Conservation (phyloP, 2,329 filamentous ascomycete genomes). For the Ophiocordyceps camponoti-rufipedis region DNA sequence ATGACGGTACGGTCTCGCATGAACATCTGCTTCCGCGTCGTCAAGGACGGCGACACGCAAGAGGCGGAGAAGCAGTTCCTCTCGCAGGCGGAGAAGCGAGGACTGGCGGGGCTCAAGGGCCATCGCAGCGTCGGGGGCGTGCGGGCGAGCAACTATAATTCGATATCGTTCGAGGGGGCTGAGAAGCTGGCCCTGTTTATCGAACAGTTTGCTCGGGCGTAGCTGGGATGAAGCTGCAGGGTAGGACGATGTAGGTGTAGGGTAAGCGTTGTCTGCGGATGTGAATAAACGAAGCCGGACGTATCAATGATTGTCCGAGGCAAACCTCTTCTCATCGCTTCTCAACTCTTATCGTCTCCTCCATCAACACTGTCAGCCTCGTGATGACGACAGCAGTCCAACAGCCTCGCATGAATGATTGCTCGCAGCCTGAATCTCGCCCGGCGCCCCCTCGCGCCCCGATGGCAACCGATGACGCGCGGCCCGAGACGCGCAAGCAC, state of each 20-base stretch:
- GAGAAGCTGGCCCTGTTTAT: constrained; percentile 52
- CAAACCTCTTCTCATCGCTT: no score
- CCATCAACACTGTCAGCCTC: neutral
- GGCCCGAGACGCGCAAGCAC: constrained; percentile 2
- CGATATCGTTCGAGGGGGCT: constrained; percentile 48
- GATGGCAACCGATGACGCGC: neutral
- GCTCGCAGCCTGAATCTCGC: neutral
- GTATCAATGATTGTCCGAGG: no score
- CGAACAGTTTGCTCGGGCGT: constrained; percentile 27
- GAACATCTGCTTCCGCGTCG: constrained; percentile 86
- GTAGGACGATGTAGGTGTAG: no score
- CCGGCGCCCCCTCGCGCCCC: neutral
- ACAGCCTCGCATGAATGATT: neutral
- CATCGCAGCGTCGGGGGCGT: constrained; percentile 79
- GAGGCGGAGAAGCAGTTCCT: constrained; percentile 68
- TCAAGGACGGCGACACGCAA: constrained; percentile 37
- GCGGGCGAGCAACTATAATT: constrained; percentile 78
- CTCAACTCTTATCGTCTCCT: no score
- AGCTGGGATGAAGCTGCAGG: neutral
- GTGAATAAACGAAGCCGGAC: no score
- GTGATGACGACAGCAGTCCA: neutral
- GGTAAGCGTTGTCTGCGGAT: no score
- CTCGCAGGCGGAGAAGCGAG: constrained; percentile 45
- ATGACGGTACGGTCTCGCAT: constrained; percentile 65
- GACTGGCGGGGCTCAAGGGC: constrained; percentile 69